Percentiles rank a stretch among this genome's conserved stretches.
These are phyloP conservation scores for Candida wancherniae DNA, from an alignment of 805 yeast genomes.

Conservation along the genomic window DNA sequence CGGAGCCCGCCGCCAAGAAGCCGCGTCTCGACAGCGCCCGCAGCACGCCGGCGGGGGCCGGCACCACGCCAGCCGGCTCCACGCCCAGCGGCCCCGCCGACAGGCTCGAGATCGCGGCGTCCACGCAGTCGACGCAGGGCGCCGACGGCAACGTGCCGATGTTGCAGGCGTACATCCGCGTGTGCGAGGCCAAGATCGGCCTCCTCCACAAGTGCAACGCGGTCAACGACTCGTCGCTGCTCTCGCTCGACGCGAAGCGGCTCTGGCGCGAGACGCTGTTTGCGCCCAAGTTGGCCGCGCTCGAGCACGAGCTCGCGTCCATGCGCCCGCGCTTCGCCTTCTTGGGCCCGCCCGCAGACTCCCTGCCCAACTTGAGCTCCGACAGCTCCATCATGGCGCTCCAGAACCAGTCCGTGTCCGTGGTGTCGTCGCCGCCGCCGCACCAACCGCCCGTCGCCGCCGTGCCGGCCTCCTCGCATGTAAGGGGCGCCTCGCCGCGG, in stretches of 20 bases:
- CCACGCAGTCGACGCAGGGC: no score
- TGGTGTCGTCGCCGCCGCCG: conserved; percentile 8
- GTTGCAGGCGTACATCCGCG: conserved; percentile 21
- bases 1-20: conserved; percentile 1
- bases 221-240: conserved; percentile 33
- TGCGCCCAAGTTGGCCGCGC: conserved; percentile 20
- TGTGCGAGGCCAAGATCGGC: conserved; percentile 24
- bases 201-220: conserved; percentile 27
- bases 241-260: conserved; percentile 34
- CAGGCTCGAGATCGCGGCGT: no score
- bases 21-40: neutral
- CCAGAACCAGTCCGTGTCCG: conserved; percentile 4
- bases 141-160: no score
- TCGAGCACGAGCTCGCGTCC: conserved; percentile 14
- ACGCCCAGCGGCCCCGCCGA: conserved; percentile 2
- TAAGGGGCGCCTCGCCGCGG: no score
- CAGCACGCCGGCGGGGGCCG: no score
- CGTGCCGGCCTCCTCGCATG: no score
- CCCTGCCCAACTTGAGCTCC: conserved; percentile 9
- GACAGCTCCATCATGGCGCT: conserved; percentile 4
- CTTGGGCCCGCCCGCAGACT: conserved; percentile 12
- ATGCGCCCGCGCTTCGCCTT: conserved; percentile 14
- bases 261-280: conserved; percentile 22
- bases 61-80: neutral
- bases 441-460: no score